Evolutionary conservation across 768 basidiomycete species (phyloP).

Genomic region (Mycena kentingensis): DNA sequence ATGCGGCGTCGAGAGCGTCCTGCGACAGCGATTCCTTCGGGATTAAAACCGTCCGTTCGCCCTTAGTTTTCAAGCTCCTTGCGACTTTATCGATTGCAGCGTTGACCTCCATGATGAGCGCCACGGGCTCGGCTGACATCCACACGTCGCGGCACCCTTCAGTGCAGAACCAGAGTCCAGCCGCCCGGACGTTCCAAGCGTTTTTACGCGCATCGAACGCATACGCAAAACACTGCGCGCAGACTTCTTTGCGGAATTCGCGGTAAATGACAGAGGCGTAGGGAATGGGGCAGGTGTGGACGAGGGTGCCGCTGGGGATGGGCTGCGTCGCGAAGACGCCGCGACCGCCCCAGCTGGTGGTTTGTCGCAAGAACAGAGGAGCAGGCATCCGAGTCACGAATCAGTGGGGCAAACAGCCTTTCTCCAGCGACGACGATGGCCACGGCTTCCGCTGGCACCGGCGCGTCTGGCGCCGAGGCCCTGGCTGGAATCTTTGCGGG

Average conservation of each 20-base stretch:
- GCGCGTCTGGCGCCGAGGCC: slow-evolving; percentile 33
- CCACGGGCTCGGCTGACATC: slow-evolving; percentile 37
- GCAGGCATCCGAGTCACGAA: slow-evolving; percentile 8
- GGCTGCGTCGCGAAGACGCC: slow-evolving; percentile 49
- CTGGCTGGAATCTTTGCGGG: slow-evolving; percentile 49
- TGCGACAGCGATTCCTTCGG: slow-evolving; percentile 35
- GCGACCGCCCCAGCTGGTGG: slow-evolving; percentile 53
- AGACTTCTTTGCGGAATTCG: slow-evolving; percentile 68
- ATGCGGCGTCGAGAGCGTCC: slow-evolving; percentile 45
- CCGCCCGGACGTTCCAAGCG: slow-evolving; percentile 47
- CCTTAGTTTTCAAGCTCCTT: slow-evolving; percentile 30
- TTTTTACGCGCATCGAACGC: slow-evolving; percentile 51
- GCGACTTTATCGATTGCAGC: slow-evolving; percentile 38
- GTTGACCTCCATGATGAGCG: slow-evolving; percentile 34
- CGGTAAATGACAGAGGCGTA: slow-evolving; percentile 61
- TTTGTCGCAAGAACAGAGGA: slow-evolving; percentile 18
- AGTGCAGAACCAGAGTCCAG: slow-evolving; percentile 61
- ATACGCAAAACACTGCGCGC: slow-evolving; percentile 65
- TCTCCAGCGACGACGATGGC: neutral
- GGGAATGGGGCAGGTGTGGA: slow-evolving; percentile 49
- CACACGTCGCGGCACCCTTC: slow-evolving; percentile 48
- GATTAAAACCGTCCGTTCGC: slow-evolving; percentile 26
- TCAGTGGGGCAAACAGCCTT: too few species aligned
- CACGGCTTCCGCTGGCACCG: too few species aligned
- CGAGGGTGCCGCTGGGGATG: slow-evolving; percentile 44